Evolutionary conservation across 768 basidiomycete species (phyloP).

Genomic region (Trametes meyenii): DNA sequence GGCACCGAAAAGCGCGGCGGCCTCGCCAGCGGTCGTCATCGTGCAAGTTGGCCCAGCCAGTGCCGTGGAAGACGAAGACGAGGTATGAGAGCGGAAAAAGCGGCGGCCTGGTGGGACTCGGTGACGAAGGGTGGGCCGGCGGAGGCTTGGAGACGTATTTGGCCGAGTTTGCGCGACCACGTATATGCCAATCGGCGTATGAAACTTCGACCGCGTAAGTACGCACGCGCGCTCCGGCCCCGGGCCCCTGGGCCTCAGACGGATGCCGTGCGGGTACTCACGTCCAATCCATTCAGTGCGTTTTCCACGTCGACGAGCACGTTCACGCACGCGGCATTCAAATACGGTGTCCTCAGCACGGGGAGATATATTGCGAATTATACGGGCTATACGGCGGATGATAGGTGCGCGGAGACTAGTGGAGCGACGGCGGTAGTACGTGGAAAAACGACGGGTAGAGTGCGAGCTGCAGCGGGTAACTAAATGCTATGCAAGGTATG

Average conservation of each 20-base stretch:
- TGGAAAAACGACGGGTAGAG: constrained; percentile 14
- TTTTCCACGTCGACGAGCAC: not conserved
- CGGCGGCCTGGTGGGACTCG: constrained; percentile 14
- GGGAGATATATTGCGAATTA: constrained; percentile 19
- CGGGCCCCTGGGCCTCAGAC: not conserved
- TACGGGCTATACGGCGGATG: constrained; percentile 18
- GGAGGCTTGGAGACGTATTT: constrained; percentile 37
- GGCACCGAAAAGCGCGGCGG: constrained; percentile 78
- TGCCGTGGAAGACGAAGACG: constrained; percentile 22
- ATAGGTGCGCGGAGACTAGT: constrained; percentile 2
- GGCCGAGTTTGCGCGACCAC: constrained; percentile 44
- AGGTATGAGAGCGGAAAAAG: constrained; percentile 6
- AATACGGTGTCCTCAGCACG: not conserved
- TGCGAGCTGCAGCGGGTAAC: constrained; percentile 19
- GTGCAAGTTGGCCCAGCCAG: constrained; percentile 24
- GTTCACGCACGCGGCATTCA: not conserved
- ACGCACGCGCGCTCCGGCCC: constrained; percentile 12
- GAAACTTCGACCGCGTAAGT: constrained; percentile 4
- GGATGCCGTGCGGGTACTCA: not conserved
- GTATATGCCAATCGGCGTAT: constrained; percentile 27
- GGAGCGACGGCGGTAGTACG: not conserved
- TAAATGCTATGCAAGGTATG: constrained; percentile 23
- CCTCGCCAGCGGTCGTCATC: constrained; percentile 75
- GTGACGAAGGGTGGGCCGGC: constrained; percentile 14
- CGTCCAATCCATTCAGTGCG: not conserved